Base-by-base conservation (phyloP, 176 grass and related monocot species). In the Thalia dealbata region DNA sequence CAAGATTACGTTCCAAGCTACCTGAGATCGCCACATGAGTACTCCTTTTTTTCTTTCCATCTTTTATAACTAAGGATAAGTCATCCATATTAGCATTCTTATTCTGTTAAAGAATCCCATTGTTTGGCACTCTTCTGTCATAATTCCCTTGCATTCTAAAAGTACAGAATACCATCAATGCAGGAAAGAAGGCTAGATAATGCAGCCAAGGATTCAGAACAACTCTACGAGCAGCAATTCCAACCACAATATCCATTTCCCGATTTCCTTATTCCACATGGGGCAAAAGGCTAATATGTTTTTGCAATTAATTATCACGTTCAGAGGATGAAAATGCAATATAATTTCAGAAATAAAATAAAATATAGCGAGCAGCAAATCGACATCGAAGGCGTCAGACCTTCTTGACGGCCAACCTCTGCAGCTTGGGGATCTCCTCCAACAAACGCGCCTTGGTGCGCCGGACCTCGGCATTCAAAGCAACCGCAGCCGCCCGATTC, bases 391-490 rank as follows among this genome's bases (percentile, higher is more conserved):
- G 25, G 14, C 55, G 15, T 10, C 22, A 8, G 27, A 99, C 90
- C 95, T 99, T 93, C 80, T 93, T 99, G 42, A 99, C 43, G 1
- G 95, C 95, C 76, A 99, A 79, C 51, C 87, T 84, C 87, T 93
- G 85, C 73, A 99, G 83, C 83, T 93, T 99, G 22, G 95, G 95
- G 71, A 88, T 85, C 81, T 99, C 87, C 81, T 99, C 90, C 79
- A 93, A 78, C 73, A 93, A 82, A 58, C 87, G 86, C 2, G 95
- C 87, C 83, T 99, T 99, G 74, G 86, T 74, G 50, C 87, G 85
- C 6, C 95, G 85, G 81, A 99, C 93, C 85, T 99, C 90, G 1
- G 87, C 95, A 80, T 99, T 99, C 75, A 93, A 66, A 30, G 95
- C 90, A 3, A 93, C 95, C 13, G 77, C 82, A 6, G 87, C 43